These are phyloP conservation scores for Albizia julibrissin DNA, from an alignment of 306 rosid species.

Conservation along the genomic window DNA sequence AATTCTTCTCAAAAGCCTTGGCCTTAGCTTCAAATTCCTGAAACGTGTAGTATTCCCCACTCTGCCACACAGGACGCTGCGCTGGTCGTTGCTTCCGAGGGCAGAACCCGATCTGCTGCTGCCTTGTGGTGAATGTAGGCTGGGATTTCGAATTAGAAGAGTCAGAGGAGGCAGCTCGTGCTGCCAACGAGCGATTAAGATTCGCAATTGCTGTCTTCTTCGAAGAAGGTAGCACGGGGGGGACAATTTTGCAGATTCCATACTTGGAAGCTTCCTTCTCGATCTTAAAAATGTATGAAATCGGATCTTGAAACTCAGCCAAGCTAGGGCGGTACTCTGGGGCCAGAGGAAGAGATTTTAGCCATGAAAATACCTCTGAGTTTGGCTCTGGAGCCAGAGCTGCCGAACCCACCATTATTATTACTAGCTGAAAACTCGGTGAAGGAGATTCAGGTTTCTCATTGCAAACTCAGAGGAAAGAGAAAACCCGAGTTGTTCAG, in stretches of 20 bases:
- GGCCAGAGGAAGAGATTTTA: conserved; percentile 80
- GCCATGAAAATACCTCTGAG: conserved; percentile 85
- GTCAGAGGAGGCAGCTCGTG: conserved; percentile 47
- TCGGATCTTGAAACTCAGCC: conserved; percentile 96
- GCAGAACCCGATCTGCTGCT: conserved; percentile 99
- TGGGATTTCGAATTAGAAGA: conserved; percentile 36
- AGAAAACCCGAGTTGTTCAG: conserved; percentile 30
- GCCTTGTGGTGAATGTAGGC: conserved; percentile 97
- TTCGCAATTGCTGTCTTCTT: conserved; percentile 83
- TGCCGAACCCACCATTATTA: conserved; percentile 55
- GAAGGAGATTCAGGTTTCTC: conserved; percentile 41
- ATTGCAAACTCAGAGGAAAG: conserved; percentile 22
- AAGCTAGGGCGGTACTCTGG: conserved; percentile 80
- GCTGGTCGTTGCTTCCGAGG: conserved; percentile 80
- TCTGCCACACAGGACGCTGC: conserved; percentile 93
- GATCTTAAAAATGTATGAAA: conserved; percentile 96
- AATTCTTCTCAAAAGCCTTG: conserved; percentile 68
- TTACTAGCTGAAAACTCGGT: not conserved
- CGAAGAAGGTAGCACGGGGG: conserved; percentile 76
- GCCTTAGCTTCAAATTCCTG: conserved; percentile 80
- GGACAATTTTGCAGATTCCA: conserved; percentile 97
- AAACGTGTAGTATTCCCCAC: conserved; percentile 83
- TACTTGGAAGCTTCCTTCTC: conserved; percentile 91
- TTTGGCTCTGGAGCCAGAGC: conserved; percentile 52
- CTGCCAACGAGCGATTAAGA: conserved; percentile 63